Percentiles rank a stretch among this genome's conserved stretches.
These are phyloP conservation scores for Xanthoconium purpureum DNA, from an alignment of 768 basidiomycete species.

Conservation along the genomic window DNA sequence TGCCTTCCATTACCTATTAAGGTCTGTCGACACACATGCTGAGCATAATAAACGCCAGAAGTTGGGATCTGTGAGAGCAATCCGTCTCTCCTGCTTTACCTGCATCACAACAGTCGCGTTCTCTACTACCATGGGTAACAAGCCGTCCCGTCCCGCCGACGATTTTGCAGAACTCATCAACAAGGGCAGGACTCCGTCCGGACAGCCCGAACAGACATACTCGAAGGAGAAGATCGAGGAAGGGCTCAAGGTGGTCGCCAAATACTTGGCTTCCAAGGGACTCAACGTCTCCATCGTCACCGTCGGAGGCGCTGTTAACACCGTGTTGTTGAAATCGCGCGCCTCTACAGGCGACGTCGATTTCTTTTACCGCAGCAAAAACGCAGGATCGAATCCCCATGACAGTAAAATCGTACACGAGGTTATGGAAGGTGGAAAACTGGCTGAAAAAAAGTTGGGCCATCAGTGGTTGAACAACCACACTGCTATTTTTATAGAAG, in stretches of 20 bases:
- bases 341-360: constrained; percentile 11
- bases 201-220: constrained; percentile 1
- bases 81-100: neutral
- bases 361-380: constrained; percentile 9
- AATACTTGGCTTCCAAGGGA: neutral
- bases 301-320: constrained; percentile 11
- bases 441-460: neutral
- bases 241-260: constrained; percentile 3
- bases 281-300: constrained; percentile 5
- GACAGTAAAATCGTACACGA: neutral
- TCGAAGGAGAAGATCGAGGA: constrained; percentile 2
- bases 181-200: neutral
- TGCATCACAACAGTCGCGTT: neutral
- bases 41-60: neutral
- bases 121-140: neutral
- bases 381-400: neutral
- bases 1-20: neutral
- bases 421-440: neutral
- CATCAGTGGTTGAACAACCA: constrained; percentile 11
- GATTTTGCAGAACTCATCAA: constrained; percentile 1
- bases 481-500: constrained; percentile 6
- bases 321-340: constrained; percentile 1
- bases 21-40: neutral
- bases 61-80: neutral
- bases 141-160: neutral